Evolutionary conservation across 2,329 filamentous ascomycete genomes (phyloP), one percentile per base, ranked within the genome.

Genomic region (Didymella segeticola): DNA sequence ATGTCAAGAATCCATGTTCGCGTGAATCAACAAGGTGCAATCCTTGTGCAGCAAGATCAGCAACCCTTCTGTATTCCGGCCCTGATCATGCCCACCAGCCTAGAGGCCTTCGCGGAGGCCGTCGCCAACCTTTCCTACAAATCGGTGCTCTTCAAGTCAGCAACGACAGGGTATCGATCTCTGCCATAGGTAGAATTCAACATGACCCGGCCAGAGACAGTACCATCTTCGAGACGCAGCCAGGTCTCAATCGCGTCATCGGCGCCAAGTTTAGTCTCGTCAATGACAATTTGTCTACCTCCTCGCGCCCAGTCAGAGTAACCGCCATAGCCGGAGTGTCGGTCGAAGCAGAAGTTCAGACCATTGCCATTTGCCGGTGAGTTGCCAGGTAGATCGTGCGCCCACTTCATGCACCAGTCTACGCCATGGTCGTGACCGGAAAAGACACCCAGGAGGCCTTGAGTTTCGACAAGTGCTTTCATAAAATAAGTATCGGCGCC

Each of bases 251-350:
- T 71, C 30, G 78, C 77, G 17, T 65, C 61, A 10, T 72, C 58
- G 5, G 63, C 62, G 14, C 63, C 63, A 14, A 84, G 63, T 19
- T 70, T 70, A 1, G 74, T 66, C 33, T 82, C 75, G 2, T 78
- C 73, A 1, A 88, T 60, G 2, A 78, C 61, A 11, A 89, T 73
- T 60, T 87, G 82, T 1, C 86, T 77, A 4, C 80, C 79, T 1
- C 87, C 88, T 0, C 87, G 81, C 9, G 82, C 80, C 83, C 83
- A 89, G 38, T 78, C 61, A 0, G 86, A 85, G 61, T 90, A 90
- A 0, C 88, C 88, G 0, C 87, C 88, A 49, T 90, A 90, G 0
- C 88, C 88, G 0, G 85, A 82, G 60, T 88, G 87, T 59, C 88
- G 83, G 5, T 86, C 85, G 59, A 84, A 85, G 63, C 87, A 89